phyloP scores from a whole-genome alignment of 192 early-diverging fungal species.

The Geosiphon pyriformis region DNA sequence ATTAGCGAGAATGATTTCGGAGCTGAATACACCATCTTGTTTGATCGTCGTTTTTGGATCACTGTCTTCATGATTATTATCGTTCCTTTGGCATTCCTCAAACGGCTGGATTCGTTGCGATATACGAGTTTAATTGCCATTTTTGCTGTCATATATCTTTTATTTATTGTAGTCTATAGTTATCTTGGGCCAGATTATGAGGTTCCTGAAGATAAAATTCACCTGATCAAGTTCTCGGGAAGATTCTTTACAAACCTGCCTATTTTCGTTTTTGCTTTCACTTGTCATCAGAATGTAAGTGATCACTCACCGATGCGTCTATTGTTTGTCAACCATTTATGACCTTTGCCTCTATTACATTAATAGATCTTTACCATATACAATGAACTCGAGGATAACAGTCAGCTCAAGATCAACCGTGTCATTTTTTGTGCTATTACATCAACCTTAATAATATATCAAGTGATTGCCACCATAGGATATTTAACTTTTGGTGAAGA shows the following conservation, averaged over 20 bases:
- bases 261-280: constrained; percentile 98
- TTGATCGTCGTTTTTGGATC: constrained; percentile 80
- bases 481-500: constrained; percentile 88
- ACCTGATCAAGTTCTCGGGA: constrained; percentile 50
- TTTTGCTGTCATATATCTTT: constrained; percentile 76
- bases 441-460: constrained; percentile 70
- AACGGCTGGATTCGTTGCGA: constrained; percentile 80
- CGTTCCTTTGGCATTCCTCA: constrained; percentile 73
- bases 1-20: constrained; percentile 25
- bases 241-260: constrained; percentile 76
- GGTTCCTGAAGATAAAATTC: constrained; percentile 54
- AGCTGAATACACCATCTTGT: constrained; percentile 35
- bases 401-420: constrained; percentile 55
- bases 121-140: constrained; percentile 88
- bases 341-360: constrained; percentile 1
- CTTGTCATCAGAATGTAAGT: constrained; percentile 95
- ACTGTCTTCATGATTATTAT: constrained; percentile 67
- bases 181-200: constrained; percentile 57
- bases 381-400: constrained; percentile 90
- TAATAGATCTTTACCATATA: constrained; percentile 88
- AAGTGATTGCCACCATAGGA: constrained; percentile 81
- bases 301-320: background rate
- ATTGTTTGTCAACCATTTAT: constrained; percentile 12
- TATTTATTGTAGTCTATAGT: constrained; percentile 77
- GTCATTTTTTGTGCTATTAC: constrained; percentile 75